A percentile compares a stretch with the other conserved stretches of the same genome.
These are phyloP conservation scores for Clonostachys rosea DNA, from an alignment of 2,329 filamentous ascomycete species.

Conservation along the genomic window DNA sequence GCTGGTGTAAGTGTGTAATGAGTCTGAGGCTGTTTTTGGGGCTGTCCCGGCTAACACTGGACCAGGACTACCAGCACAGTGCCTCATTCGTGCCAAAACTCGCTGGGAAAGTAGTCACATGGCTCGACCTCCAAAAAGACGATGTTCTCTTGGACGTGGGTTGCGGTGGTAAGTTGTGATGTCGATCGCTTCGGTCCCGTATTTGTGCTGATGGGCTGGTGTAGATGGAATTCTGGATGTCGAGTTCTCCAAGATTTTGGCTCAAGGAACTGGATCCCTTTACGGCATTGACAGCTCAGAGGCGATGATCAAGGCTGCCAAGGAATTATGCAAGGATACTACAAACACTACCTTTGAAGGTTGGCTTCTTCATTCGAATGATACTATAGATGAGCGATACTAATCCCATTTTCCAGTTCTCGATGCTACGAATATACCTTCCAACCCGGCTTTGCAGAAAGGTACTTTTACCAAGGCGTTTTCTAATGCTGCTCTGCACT, in stretches of 20 bases:
- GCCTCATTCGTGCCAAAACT: constrained; percentile 62
- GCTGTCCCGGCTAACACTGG: not conserved
- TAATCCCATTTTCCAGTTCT: constrained; percentile 24
- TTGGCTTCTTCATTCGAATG: constrained; percentile 6
- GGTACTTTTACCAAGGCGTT: constrained; percentile 50
- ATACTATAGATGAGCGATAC: too few species aligned
- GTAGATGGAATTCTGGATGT: constrained; percentile 54
- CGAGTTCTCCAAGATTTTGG: constrained; percentile 41
- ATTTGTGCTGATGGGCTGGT: constrained; percentile 2
- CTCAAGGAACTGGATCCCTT: constrained; percentile 39
- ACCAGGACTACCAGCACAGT: constrained; percentile 52
- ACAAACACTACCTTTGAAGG: constrained; percentile 39
- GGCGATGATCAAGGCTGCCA: constrained; percentile 52
- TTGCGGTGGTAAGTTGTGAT: constrained; percentile 46
- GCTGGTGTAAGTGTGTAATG: not conserved
- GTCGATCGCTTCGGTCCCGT: not conserved
- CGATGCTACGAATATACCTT: constrained; percentile 35
- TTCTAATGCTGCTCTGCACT: constrained; percentile 64
- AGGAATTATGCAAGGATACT: constrained; percentile 27
- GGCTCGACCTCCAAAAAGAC: constrained; percentile 52
- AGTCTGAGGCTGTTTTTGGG: not conserved
- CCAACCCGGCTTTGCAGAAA: constrained; percentile 24
- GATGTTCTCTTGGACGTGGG: constrained; percentile 59
- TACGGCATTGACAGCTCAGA: constrained; percentile 55
- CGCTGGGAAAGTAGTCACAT: constrained; percentile 50